Evolutionary conservation across 83 land plant genomes (phyloP).

Genomic region (Thuja plicata): DNA sequence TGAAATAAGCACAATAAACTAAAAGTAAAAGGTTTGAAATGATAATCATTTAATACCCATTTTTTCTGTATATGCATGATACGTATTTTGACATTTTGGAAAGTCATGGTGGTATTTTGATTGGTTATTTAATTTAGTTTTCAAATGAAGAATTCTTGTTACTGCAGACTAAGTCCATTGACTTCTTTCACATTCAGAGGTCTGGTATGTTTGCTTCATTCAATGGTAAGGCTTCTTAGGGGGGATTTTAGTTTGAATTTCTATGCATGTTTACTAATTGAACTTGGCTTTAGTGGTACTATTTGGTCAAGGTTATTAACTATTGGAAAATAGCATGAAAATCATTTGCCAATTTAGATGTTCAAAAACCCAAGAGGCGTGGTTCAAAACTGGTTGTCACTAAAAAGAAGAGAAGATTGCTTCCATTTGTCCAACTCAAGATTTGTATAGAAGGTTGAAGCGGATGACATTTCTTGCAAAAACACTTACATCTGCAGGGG

Average conservation of each 20-base stretch:
- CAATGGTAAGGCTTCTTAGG: not conserved
- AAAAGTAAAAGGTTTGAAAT: slow-evolving; percentile 36
- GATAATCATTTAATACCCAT: slow-evolving; percentile 1
- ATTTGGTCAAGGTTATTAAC: not conserved
- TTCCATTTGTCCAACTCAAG: slow-evolving; percentile 77
- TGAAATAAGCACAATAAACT: slow-evolving; percentile 46
- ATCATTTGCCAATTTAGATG: not conserved
- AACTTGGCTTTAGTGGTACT: not conserved
- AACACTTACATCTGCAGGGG: slow-evolving; percentile 64
- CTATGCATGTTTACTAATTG: not conserved
- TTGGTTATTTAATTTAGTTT: not conserved
- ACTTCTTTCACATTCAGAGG: slow-evolving; percentile 87
- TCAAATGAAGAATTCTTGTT: slow-evolving; percentile 62
- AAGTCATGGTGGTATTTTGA: not conserved
- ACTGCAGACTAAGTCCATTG: slow-evolving; percentile 85
- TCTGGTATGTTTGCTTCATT: not conserved
- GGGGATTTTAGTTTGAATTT: not conserved
- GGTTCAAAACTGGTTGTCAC: slow-evolving; percentile 15
- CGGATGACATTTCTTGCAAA: slow-evolving; percentile 95
- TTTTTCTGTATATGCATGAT: slow-evolving; percentile 3
- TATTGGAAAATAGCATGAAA: not conserved
- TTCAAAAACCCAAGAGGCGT: slow-evolving; percentile 7
- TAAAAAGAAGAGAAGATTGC: slow-evolving; percentile 77
- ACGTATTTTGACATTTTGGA: not conserved
- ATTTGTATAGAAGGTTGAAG: slow-evolving; percentile 55